Base-by-base conservation (phyloP, 176 grass and related monocot species). In the Oryza brachyantha region DNA sequence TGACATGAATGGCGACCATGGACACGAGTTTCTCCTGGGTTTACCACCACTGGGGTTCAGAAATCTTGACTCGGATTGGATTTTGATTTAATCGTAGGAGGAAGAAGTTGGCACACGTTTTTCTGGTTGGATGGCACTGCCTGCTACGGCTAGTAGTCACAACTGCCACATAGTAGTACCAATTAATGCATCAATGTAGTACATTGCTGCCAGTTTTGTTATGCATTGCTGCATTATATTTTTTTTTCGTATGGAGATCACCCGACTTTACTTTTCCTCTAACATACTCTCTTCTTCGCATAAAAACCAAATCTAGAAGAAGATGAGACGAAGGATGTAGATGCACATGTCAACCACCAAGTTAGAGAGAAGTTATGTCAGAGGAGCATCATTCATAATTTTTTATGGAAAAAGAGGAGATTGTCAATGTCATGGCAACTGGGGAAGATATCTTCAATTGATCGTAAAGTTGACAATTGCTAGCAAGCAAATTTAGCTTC, bases 381-480 rank as follows among this genome's bases (percentile, higher is more conserved):
- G n/a, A n/a, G n/a, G n/a, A n/a, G n/a, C n/a, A n/a, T n/a, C n/a
- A n/a, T n/a, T n/a, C n/a, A n/a, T n/a, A n/a, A n/a, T n/a, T n/a
- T n/a, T n/a, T n/a, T n/a, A n/a, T n/a, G n/a, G 12, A n/a, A 46
- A 78, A 62, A 43, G 3, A 21, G 2, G 27, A 58, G 46, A 79
- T 21, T 79, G 77, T 38, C 66, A 61, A 28, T 71, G 54, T 63
- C 65, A 38, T 69, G 10, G 29, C 40, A 63, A 72, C 69, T 79
- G 19, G 25, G 61, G 31, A 59, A 72, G 21, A 40, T 79, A 79
- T 88, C 76, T 55, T 75, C 7, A 50, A 79, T 41, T 43, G 76
- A 69, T 64, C 52, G 5, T n/a, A 29, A 13, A 19, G 40, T 64
- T 79, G 81, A 88, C 76, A 84, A 55, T 25, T 61, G 52, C 19